Conservation (phyloP, 371 early-diverging fungal genomes). For the Mycotypha africana region DNA sequence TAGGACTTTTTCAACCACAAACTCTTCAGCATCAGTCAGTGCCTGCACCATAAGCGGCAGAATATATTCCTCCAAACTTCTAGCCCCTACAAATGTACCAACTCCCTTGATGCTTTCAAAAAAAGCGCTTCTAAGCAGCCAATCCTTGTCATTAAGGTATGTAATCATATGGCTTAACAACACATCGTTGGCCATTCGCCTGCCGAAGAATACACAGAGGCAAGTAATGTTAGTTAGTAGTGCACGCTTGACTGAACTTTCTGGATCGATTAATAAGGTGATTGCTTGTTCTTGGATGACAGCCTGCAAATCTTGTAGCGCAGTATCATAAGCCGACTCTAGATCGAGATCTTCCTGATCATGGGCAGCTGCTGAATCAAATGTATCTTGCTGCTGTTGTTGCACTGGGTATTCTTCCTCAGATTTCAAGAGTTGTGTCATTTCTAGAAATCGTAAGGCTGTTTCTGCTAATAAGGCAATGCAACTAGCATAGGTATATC, state of each 20-base stretch:
- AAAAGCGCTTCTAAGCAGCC: conserved; percentile 88
- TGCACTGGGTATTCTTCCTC: conserved; percentile 48
- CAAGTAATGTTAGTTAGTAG: conserved; percentile 70
- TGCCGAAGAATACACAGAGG: conserved; percentile 80
- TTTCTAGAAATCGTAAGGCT: conserved; percentile 67
- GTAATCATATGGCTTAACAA: conserved; percentile 91
- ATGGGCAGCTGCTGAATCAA: conserved; percentile 41
- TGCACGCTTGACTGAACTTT: conserved; percentile 73
- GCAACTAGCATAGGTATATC: conserved; percentile 78
- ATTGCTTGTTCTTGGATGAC: conserved; percentile 71
- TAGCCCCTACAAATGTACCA: conserved; percentile 80
- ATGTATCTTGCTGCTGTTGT: conserved; percentile 52
- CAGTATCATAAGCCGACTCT: conserved; percentile 70
- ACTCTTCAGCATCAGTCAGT: conserved; percentile 85
- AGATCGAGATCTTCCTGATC: not conserved
- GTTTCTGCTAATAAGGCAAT: conserved; percentile 78
- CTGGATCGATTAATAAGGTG: conserved; percentile 63
- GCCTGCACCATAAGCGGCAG: conserved; percentile 91
- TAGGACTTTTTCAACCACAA: conserved; percentile 86
- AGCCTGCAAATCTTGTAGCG: conserved; percentile 66
- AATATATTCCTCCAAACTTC: conserved; percentile 86
- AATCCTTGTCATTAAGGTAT: conserved; percentile 89
- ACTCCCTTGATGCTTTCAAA: conserved; percentile 89
- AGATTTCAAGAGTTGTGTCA: conserved; percentile 61
- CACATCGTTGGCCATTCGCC: conserved; percentile 80